Base-by-base conservation (phyloP, 1,284 basidiomycete genomes). In the Porodaedalea pini region DNA sequence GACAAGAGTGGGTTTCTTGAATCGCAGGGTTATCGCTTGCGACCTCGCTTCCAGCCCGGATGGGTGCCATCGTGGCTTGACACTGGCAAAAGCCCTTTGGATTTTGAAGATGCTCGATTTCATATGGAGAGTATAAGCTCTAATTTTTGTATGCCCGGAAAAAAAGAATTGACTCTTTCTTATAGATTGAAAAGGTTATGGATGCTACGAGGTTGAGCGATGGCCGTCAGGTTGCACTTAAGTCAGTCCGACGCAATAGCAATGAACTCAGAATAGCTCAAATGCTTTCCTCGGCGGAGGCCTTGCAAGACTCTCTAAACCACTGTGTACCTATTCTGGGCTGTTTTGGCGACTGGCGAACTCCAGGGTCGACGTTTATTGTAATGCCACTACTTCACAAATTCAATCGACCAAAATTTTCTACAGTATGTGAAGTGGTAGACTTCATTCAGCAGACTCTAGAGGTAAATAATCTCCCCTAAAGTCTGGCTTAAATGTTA, bases 251-350 rank as follows among this genome's bases (percentile, higher is more conserved):
- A 1, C 64, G 59, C 1, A 40, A 40, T 0, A 59, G 65, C 7
- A 3, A 17, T 10, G 68, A 72, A 52, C 45, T 63, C 2, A 21
- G 27, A 0, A 68, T 71, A 2, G 61, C 62, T 2, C 29, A 17
- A 6, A 63, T 54, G 21, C 56, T 71, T 2, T 63, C 62, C 1
- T 45, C 51, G 1, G 32, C 43, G 3, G 54, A 51, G 1, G 23
- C 64, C 0, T 37, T 58, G 0, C 13, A 58, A 1, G 67, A 72
- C 27, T 63, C 68, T 0, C n/a, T 56, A 2, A 73, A 73, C 31
- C 71, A 69, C 48, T 66, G 64, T 25, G 67, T 73, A 2, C 72
- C 69, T 1, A 64, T 73, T 10, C 41, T 73, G 1, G 71, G 72
- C 34, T 49, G 61, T 0, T 63, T 73, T 19, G 48, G 37, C 1